Base-by-base conservation (phyloP, 768 basidiomycete species). In the Peribolospora baueri region DNA sequence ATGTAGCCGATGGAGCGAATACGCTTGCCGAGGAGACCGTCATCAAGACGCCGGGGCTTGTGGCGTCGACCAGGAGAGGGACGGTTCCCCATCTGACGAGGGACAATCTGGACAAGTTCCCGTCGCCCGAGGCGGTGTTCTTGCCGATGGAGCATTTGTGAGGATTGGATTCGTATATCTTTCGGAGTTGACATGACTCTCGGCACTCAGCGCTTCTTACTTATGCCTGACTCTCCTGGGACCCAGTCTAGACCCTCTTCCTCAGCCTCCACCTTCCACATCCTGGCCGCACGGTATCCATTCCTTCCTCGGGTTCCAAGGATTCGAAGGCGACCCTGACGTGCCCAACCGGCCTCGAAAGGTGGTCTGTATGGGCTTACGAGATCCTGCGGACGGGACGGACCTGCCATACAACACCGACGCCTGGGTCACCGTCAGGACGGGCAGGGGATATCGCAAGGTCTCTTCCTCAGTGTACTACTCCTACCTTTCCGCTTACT, bases 111-210 rank as follows among this genome's bases (percentile, higher is more conserved):
- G 25, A 25, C 25, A 25, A 25, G 25, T 25, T 25, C 25, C 25
- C 25, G 25, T 25, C 25, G 25, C 25, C 25, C 25, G 25, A 25
- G 25, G 25, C 25, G 25, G 25, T 25, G 25, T 25, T 25, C 25
- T 25, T 25, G 25, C 25, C 25, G 25, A 25, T 57, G 41, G 59
- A 57, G 49, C 59, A 60, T 42, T 49, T 60, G 58, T 59, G 37
- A 50, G 56, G 41, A 25, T 25, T 25, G 25, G 25, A 25, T 25
- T 25, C 25, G 25, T 25, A 25, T 25, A 25, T 25, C 25, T 25
- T 25, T 25, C 25, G 25, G 25, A 25, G 25, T 25, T 25, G 25
- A 25, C 25, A 25, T 25, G 25, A 25, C 25, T 25, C 25, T 25
- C 25, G 25, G 25, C 25, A 25, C 25, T 25, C 25, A 25, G 25